Conservation (phyloP, 257 asterid species). For the Phtheirospermum japonicum region DNA sequence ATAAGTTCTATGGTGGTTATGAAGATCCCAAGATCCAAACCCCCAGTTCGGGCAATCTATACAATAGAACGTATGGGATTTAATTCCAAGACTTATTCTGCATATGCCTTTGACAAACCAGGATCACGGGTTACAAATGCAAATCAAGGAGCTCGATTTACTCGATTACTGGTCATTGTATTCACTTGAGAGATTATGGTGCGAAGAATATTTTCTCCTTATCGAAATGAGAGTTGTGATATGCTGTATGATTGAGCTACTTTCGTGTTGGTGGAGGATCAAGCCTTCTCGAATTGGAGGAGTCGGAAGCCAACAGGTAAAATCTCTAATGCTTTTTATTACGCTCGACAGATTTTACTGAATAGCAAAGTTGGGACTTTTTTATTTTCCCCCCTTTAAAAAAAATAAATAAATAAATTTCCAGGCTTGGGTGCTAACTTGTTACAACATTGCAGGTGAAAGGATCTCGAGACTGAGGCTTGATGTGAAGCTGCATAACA, state of each 20-base stretch:
- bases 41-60: constrained; percentile 67
- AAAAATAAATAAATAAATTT: neutral
- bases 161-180: constrained; percentile 19
- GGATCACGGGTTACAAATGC: constrained; percentile 15
- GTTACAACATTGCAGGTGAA: neutral
- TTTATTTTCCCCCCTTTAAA: no score
- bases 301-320: constrained; percentile 51
- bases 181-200: constrained; percentile 13
- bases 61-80: constrained; percentile 71
- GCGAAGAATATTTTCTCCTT: no score
- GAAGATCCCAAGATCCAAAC: constrained; percentile 70
- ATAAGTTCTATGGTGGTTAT: constrained; percentile 56
- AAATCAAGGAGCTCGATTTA: constrained; percentile 25
- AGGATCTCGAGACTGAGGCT: neutral
- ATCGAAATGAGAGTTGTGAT: constrained; percentile 21
- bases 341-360: neutral
- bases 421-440: neutral
- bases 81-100: constrained; percentile 30
- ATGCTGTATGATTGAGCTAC: constrained; percentile 35
- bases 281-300: constrained; percentile 48
- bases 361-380: neutral
- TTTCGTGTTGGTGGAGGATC: constrained; percentile 69
- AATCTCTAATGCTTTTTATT: neutral
- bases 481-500: neutral
- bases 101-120: constrained; percentile 21